Base-by-base conservation (phyloP, 31 red algal species). In the Porphyra umbilicalis region DNA sequence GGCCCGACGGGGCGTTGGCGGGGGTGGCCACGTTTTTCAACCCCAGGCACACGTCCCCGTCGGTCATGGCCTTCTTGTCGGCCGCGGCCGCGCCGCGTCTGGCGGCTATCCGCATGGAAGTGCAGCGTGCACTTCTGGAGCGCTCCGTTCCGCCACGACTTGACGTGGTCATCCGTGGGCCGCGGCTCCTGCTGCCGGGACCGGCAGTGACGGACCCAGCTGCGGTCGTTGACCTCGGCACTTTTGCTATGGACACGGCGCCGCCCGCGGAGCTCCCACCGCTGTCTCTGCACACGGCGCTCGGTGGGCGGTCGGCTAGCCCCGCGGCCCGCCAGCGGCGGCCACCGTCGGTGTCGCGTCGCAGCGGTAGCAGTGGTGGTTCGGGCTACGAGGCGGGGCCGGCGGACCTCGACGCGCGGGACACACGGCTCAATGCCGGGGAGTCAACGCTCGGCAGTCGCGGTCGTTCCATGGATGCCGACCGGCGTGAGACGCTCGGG, bases 51-150 rank as follows among this genome's bases (percentile, higher is more conserved):
- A 95, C 90, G 79, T 88, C 90, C 85, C 92, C 57, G 57, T 71
- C 92, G 81, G 90, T 90, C 8, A 94, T 94, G 92, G 88, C 92
- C 35, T 94, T 94, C 44, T 76, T 94, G 30, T 87, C 87, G 33
- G 92, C 92, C 38, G 92, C 92, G 18, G 92, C 92, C 36, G 92
- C 87, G n/a, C 84, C 87, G 4, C 74, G 87, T 38, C 87, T 94
- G 40, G 92, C 92, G 0, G 87, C 89, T 44, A 39, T 94, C 18
- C 78, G 92, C 42, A 94, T 94, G 87, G 92, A 94, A 76, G 39
- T 94, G 29, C 84, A 94, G 46, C 68, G 83, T 38, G 87, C 87
- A 8, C 76, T 94, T 30, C 20, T 94, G 18, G 87, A 87, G 33
- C 80, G 90, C 44, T 84, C 77, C 75, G 87, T 94, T 16, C 92